These are phyloP conservation scores for Termitomyces heimii DNA, from an alignment of 768 basidiomycete species.

Conservation along the genomic window DNA sequence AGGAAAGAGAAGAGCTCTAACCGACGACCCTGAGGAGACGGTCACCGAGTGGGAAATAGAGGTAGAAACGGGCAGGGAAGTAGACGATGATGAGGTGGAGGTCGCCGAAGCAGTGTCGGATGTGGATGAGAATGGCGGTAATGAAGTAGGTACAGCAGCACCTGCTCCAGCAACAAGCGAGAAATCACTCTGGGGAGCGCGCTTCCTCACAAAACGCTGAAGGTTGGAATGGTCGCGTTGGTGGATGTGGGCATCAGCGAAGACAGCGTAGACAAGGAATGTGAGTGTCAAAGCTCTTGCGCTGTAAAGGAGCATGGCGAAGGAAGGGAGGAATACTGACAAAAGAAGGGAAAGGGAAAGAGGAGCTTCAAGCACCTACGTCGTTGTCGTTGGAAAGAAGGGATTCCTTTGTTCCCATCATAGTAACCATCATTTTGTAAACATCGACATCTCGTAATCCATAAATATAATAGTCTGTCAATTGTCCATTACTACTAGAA, in stretches of 20 bases:
- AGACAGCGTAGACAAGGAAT: slow-evolving; percentile 55
- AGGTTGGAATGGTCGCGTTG: slow-evolving; percentile 53
- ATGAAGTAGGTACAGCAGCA: slow-evolving; percentile 18
- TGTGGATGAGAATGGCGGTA: slow-evolving; percentile 8
- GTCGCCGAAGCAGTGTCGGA: slow-evolving; percentile 7
- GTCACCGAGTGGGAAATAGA: slow-evolving; percentile 6
- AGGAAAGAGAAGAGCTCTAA: slow-evolving; percentile 1
- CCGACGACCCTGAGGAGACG: slow-evolving; percentile 3
- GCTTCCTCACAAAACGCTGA: slow-evolving; percentile 68
- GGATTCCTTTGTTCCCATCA: slow-evolving; percentile 1
- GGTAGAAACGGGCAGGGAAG: slow-evolving; percentile 1
- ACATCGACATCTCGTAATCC: not conserved
- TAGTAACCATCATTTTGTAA: slow-evolving; percentile 9
- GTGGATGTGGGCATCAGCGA: slow-evolving; percentile 35
- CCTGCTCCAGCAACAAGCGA: slow-evolving; percentile 28
- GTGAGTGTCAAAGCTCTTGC: slow-evolving; percentile 45
- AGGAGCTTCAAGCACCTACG: slow-evolving; percentile 13
- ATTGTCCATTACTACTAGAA: slow-evolving; percentile 6
- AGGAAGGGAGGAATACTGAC: not conserved
- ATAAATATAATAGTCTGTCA: not conserved
- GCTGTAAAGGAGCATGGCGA: slow-evolving; percentile 45
- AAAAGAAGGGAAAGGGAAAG: not conserved
- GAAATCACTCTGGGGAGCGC: slow-evolving; percentile 24
- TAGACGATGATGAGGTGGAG: slow-evolving; percentile 5
- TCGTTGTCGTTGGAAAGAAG: slow-evolving; percentile 8